Conservation (phyloP, 148 eudicot genomes). For the Chenopodium album region DNA sequence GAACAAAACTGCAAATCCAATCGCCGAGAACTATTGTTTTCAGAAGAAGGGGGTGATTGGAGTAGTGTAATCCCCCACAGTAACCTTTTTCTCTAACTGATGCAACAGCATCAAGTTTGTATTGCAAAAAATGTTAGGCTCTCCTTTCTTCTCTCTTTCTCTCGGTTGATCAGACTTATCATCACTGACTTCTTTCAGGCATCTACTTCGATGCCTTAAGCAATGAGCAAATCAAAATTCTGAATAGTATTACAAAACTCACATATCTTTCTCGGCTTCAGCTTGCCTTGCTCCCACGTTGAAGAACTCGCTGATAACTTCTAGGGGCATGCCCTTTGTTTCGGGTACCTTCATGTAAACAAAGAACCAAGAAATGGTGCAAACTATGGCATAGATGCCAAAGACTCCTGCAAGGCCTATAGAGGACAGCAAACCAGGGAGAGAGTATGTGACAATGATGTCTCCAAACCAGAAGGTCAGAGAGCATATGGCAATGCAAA, state of each 20-base stretch:
- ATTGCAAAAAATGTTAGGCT: neutral
- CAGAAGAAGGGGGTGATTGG: neutral
- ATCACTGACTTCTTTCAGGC: neutral
- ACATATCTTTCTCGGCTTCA: constrained; percentile 29
- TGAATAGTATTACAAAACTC: constrained; percentile 1
- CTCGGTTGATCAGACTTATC: neutral
- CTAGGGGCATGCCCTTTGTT: constrained; percentile 88
- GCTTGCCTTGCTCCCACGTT: constrained; percentile 69
- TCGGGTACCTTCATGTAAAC: constrained; percentile 77
- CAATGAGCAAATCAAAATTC: constrained; percentile 14
- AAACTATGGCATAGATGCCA: constrained; percentile 67
- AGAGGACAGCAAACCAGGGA: constrained; percentile 66
- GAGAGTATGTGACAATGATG: constrained; percentile 73
- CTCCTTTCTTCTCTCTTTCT: neutral
- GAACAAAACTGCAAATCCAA: constrained; percentile 6
- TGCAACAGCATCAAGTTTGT: constrained; percentile 14
- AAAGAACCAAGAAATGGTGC: constrained; percentile 65
- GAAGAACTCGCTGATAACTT: constrained; percentile 82
- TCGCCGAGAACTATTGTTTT: neutral
- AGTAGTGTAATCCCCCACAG: constrained; percentile 13
- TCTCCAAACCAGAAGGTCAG: constrained; percentile 82
- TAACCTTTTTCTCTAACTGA: neutral
- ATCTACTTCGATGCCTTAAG: neutral
- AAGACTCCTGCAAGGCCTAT: constrained; percentile 83
- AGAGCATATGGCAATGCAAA: constrained; percentile 88